Conservation (phyloP, 2,329 filamentous ascomycete species). For the Botrytis pseudocinerea region DNA sequence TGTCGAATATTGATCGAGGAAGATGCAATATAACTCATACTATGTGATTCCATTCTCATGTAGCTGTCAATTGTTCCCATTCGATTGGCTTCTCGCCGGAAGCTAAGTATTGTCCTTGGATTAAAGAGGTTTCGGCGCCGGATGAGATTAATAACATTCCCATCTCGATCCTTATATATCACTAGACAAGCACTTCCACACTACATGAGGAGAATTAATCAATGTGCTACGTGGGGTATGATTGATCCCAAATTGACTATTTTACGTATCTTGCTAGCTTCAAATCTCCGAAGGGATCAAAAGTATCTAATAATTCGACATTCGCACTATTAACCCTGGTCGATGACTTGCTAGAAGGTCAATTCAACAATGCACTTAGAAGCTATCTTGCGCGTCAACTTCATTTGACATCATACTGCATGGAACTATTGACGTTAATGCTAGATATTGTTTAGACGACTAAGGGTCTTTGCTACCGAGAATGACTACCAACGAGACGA, state of each 20-base stretch:
- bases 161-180: background rate
- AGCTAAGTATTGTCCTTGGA: background rate
- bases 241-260: background rate
- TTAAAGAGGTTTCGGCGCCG: too few relatives aligned
- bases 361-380: background rate
- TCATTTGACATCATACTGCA: background rate
- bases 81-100: background rate
- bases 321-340: background rate
- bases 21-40: background rate
- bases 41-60: background rate
- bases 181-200: background rate
- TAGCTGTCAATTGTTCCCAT: background rate
- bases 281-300: background rate
- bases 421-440: background rate
- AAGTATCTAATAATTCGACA: background rate
- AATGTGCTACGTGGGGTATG: background rate
- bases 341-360: background rate
- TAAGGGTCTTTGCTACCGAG: background rate
- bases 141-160: background rate
- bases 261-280: background rate
- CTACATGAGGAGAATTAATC: too few relatives aligned
- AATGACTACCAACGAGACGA: background rate
- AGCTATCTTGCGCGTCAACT: background rate
- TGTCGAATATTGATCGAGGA: background rate
- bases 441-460: background rate